phyloP scores from a whole-genome alignment of 2,329 filamentous ascomycete genomes.

The Scorias spongiosa region DNA sequence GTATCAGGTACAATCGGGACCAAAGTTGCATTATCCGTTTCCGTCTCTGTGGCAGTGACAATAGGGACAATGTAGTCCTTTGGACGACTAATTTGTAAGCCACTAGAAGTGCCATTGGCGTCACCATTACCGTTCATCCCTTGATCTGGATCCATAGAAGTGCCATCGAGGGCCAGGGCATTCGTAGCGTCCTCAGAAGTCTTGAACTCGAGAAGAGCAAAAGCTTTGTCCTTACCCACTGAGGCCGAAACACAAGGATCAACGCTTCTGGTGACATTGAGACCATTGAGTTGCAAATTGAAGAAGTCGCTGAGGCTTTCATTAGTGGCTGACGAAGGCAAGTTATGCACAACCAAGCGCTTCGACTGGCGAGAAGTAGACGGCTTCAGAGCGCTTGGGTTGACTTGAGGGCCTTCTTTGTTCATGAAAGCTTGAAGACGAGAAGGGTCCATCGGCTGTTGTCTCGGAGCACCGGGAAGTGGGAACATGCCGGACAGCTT shows the following conservation, averaged over 20 bases:
- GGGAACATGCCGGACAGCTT: constrained; percentile 99
- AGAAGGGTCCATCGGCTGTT: constrained; percentile 87
- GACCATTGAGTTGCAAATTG: constrained; percentile 90
- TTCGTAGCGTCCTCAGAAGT: constrained; percentile 76
- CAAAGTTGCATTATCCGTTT: constrained; percentile 61
- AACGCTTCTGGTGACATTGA: constrained; percentile 72
- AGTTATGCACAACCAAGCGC: constrained; percentile 74
- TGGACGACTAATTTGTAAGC: constrained; percentile 67
- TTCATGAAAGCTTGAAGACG: constrained; percentile 94
- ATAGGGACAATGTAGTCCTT: constrained; percentile 95
- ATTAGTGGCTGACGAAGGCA: constrained; percentile 58
- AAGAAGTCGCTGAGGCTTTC: constrained; percentile 72
- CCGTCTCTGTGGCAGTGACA: constrained; percentile 49
- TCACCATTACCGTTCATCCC: constrained; percentile 34
- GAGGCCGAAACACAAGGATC: constrained; percentile 80
- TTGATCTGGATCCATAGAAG: constrained; percentile 61
- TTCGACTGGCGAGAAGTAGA: constrained; percentile 89
- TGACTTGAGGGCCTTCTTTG: constrained; percentile 58
- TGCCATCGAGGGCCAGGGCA: constrained; percentile 77
- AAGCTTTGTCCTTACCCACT: constrained; percentile 61
- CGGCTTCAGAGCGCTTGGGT: constrained; percentile 71
- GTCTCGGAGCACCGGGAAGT: constrained; percentile 81
- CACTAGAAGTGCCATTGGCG: constrained; percentile 37
- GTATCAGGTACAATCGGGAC: constrained; percentile 77
- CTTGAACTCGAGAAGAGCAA: constrained; percentile 86